Conservation (phyloP, 2,329 filamentous ascomycete species). For the Botrytis elliptica region DNA sequence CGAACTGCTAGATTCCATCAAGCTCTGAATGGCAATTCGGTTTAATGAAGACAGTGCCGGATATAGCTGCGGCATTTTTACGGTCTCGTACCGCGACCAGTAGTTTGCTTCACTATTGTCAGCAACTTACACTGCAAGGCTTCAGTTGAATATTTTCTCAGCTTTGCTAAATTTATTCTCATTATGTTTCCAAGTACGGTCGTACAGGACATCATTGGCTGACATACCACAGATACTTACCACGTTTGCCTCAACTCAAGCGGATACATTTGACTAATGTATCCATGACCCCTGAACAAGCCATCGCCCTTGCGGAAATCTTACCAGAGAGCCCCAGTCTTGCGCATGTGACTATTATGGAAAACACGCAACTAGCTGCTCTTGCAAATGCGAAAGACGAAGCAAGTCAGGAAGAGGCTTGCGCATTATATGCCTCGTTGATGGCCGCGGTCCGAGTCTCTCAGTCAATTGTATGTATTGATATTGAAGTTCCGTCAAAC, state of each 20-base stretch:
- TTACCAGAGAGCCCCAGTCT: slow-evolving; percentile 78
- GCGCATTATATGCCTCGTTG: slow-evolving; percentile 86
- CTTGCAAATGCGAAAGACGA: slow-evolving; percentile 76
- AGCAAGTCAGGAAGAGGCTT: slow-evolving; percentile 85
- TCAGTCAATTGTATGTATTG: slow-evolving; percentile 79
- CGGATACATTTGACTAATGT: slow-evolving; percentile 86
- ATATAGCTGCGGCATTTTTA: not conserved
- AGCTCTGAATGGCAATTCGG: not conserved
- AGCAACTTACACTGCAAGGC: not conserved
- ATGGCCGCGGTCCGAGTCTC: slow-evolving; percentile 86
- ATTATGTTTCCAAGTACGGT: not conserved
- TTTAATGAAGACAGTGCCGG: not conserved
- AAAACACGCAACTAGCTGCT: slow-evolving; percentile 70
- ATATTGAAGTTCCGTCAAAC: slow-evolving; percentile 81
- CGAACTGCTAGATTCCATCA: not conserved
- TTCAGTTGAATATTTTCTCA: slow-evolving; percentile 12
- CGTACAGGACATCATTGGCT: slow-evolving; percentile 12
- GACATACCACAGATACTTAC: slow-evolving; percentile 59
- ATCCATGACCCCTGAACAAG: slow-evolving; percentile 79
- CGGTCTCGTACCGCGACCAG: slow-evolving; percentile 15
- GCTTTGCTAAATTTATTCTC: not conserved
- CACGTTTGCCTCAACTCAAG: slow-evolving; percentile 73
- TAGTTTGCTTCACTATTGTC: slow-evolving; percentile 16
- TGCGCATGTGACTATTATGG: slow-evolving; percentile 82
- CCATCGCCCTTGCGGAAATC: slow-evolving; percentile 86